A percentile compares a stretch with the other conserved stretches of the same genome.
phyloP scores from a whole-genome alignment of 2,329 filamentous ascomycete genomes.

The Colletotrichum truncatum region DNA sequence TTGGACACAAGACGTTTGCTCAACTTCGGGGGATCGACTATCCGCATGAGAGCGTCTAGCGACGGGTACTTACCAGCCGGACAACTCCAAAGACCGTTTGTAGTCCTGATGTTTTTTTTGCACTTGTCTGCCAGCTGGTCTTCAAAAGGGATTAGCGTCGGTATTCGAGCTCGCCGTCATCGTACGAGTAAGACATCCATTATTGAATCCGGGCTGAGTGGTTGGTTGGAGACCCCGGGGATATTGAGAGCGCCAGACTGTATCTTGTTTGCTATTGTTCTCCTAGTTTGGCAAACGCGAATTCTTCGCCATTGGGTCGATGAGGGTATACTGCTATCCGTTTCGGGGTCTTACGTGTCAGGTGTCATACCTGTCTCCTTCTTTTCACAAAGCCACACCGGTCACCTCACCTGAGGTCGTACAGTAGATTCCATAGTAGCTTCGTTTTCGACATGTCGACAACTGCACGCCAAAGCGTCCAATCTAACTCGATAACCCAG shows the following conservation, averaged over 20 bases:
- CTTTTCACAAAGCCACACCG: not conserved
- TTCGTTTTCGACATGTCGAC: not conserved
- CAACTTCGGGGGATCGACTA: not conserved
- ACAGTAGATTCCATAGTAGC: not conserved
- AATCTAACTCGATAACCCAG: not conserved
- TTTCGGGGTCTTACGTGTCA: no score
- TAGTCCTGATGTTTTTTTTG: not conserved
- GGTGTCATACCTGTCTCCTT: no score
- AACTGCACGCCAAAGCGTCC: not conserved
- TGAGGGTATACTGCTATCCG: not conserved
- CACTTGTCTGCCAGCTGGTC: not conserved
- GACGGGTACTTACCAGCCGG: not conserved
- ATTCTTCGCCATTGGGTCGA: no score
- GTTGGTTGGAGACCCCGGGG: not conserved
- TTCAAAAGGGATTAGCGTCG: not conserved
- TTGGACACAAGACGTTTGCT: not conserved
- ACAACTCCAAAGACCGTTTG: not conserved
- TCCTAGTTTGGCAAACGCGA: not conserved
- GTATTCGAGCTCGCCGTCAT: not conserved
- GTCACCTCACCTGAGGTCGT: not conserved
- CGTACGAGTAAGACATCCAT: slow-evolving; percentile 14
- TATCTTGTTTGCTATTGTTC: not conserved
- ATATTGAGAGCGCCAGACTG: not conserved
- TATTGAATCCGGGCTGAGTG: not conserved
- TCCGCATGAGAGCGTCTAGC: not conserved